A percentile compares a stretch with the other conserved stretches of the same genome.
phyloP scores from a whole-genome alignment of 2,329 filamentous ascomycete species.

The Pezicula neosporulosa region DNA sequence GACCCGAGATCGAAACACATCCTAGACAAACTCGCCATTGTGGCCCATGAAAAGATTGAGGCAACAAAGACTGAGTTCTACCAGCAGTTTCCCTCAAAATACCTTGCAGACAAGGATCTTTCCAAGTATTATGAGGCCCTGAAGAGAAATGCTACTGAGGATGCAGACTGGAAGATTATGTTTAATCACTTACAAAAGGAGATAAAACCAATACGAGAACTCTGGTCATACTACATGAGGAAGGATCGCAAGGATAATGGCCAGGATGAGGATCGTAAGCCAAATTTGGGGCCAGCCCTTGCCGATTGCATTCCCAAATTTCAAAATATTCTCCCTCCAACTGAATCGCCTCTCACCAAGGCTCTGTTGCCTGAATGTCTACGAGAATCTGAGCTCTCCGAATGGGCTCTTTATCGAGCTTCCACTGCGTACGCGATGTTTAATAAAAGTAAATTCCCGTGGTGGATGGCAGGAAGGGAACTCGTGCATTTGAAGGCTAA shows the following conservation, averaged over 20 bases:
- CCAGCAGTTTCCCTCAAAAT: slow-evolving; percentile 6
- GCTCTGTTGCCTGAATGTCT: slow-evolving; percentile 11
- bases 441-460: slow-evolving; percentile 11
- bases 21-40: slow-evolving; percentile 60
- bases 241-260: slow-evolving; percentile 1
- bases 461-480: slow-evolving; percentile 27
- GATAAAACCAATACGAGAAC: slow-evolving; percentile 4
- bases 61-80: slow-evolving; percentile 26
- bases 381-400: slow-evolving; percentile 13
- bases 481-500: slow-evolving; percentile 22
- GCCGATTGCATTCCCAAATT: slow-evolving; percentile 14
- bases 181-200: slow-evolving; percentile 9
- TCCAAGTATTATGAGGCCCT: slow-evolving; percentile 11
- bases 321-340: slow-evolving; percentile 18
- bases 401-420: slow-evolving; percentile 43
- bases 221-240: slow-evolving; percentile 9
- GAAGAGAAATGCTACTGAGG: slow-evolving; percentile 1
- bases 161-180: slow-evolving; percentile 12
- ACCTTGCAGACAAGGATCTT: slow-evolving; percentile 21
- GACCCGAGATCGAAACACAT: slow-evolving; percentile 41
- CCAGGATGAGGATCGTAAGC: slow-evolving; percentile 1
- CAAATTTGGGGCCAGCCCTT: slow-evolving; percentile 4
- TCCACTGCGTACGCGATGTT: slow-evolving; percentile 30
- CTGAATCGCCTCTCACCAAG: slow-evolving; percentile 12
- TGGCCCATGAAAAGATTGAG: slow-evolving; percentile 40